Base-by-base conservation (phyloP, 2,329 filamentous ascomycete genomes). In the Pseudocercospora fuligena region DNA sequence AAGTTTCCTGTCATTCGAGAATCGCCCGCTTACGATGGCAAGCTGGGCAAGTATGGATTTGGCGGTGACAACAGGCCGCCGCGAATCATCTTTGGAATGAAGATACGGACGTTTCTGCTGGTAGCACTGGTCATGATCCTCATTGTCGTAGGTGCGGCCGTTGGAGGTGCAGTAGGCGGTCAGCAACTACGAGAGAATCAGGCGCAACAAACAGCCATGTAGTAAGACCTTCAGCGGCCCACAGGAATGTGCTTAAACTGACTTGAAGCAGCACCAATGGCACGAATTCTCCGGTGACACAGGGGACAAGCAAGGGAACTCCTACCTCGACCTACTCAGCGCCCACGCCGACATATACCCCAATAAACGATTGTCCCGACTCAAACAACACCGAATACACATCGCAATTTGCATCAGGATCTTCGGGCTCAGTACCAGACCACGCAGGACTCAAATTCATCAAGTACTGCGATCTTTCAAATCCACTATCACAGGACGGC, bases 1-100 rank as follows among this genome's bases (percentile, higher is more conserved):
- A 79, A 79, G 63, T 78, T 76, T 53, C 77, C 77, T 4, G 77
- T 78, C 5, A 69, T 78, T 61, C 71, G 72, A 49, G 73, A 76
- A 59, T 65, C 66, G 16, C 63, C 60, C 8, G 49, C 69, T 31
- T 76, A 75, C 63, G 71, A 73, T 51, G 60, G 64, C 33, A 70
- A 71, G 21, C 60, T 65, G 54, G 65, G 63, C n/a, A 69, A 68
- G 33, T 69, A 71, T 65, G 68, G 61, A 46, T 70, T 69, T 47
- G 70, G 64, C n/a, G 71, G 69, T 66, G 70, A 73, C 70, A 74
- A 74, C 66, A 72, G 72, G 46, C 77, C 77, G 61, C 77, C 77
- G 23, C 69, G 75, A n/a, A 79, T 79, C 70, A 78, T 79, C 65
- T 79, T 78, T 69, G 77, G 77, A 16, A 79, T 79, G 77, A 78